A percentile compares a stretch with the other conserved stretches of the same genome.
phyloP scores from a whole-genome alignment of 306 rosid genomes.

The apple (Malus domestica) region DNA sequence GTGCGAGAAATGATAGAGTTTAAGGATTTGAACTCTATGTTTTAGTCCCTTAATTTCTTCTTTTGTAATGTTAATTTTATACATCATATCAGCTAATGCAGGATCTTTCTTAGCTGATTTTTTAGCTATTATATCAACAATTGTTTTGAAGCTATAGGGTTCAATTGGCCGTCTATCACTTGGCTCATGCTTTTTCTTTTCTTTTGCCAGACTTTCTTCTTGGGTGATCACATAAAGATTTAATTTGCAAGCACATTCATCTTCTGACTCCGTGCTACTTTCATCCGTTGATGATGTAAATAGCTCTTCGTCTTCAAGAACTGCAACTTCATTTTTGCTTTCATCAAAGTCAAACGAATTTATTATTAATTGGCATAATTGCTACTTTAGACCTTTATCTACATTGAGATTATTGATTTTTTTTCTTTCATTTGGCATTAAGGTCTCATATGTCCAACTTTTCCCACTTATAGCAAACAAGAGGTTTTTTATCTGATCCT shows the following conservation, averaged over 20 bases:
- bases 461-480: neutral
- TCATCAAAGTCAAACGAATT: too few relatives aligned
- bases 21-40: too few relatives aligned
- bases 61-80: neutral
- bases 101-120: neutral
- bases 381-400: neutral
- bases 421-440: neutral
- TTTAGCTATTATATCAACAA: neutral
- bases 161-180: rapidly evolving
- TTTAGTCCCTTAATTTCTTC: neutral
- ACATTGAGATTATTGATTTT: neutral
- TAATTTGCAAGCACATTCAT: neutral
- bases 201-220: neutral
- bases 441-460: neutral
- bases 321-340: neutral
- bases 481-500: neutral
- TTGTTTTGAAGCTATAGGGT: neutral
- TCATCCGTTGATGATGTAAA: neutral
- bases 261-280: neutral
- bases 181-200: neutral
- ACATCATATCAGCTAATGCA: neutral
- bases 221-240: neutral
- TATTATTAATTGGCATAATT: neutral
- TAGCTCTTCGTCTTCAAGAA: neutral
- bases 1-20: neutral